Evolutionary conservation across 1,284 basidiomycete genomes (phyloP).

Genomic region (Athelia psychrophila): DNA sequence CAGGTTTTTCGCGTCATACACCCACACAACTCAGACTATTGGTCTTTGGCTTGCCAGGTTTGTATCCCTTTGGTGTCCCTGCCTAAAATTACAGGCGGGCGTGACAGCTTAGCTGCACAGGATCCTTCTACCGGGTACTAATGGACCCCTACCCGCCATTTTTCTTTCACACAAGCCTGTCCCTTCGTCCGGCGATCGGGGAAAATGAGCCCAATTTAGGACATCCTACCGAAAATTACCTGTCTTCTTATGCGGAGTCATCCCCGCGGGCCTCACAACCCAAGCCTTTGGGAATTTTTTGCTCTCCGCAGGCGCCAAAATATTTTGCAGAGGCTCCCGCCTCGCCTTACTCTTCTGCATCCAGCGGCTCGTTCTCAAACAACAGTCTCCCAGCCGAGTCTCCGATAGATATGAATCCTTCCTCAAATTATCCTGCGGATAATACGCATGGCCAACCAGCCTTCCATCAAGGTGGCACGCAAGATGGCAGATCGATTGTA

Average conservation of each 20-base stretch:
- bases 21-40: too few species aligned
- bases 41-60: too few species aligned
- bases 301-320: background rate
- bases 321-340: slow-evolving; percentile 10
- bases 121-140: too few species aligned
- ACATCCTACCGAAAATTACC: too few species aligned
- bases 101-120: too few species aligned
- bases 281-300: background rate
- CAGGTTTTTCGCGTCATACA: too few species aligned
- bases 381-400: slow-evolving; percentile 20
- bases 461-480: background rate
- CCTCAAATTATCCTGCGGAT: background rate
- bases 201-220: too few species aligned
- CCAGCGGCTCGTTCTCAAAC: slow-evolving; percentile 21
- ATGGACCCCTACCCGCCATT: too few species aligned
- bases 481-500: background rate
- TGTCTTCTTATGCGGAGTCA: background rate
- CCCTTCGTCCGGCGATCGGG: too few species aligned
- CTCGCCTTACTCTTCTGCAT: slow-evolving; percentile 29
- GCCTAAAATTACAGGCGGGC: too few species aligned
- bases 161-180: too few species aligned
- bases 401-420: slow-evolving; percentile 11
- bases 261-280: background rate
- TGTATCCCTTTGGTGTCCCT: too few species aligned
- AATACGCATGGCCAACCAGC: background rate